phyloP scores from a whole-genome alignment of 164 flowering plant genomes.

The Cinnamomum micranthum region DNA sequence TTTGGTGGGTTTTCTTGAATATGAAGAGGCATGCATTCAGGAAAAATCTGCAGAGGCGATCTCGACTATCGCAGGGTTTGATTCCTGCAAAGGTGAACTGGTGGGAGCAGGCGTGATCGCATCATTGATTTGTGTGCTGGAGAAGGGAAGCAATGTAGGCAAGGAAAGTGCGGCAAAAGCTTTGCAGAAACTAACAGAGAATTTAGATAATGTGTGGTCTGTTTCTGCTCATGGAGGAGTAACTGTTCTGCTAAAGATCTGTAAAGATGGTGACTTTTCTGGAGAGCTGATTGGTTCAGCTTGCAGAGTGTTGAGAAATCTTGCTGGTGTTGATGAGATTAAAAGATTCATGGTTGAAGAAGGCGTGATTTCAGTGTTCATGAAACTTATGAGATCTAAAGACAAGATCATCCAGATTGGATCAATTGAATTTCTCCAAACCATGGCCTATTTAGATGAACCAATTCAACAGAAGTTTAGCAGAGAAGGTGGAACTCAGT shows the following conservation, averaged over 20 bases:
- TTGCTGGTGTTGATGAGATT: constrained; percentile 82
- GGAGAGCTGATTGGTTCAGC: constrained; percentile 42
- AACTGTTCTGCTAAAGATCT: constrained; percentile 57
- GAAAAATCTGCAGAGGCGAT: constrained; percentile 47
- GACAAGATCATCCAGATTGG: constrained; percentile 50
- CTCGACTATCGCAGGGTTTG: constrained; percentile 46
- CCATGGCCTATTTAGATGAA: constrained; percentile 54
- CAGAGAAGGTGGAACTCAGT: constrained; percentile 56
- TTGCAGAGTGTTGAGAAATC: constrained; percentile 72
- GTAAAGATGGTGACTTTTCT: constrained; percentile 25
- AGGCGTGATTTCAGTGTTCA: constrained; percentile 47
- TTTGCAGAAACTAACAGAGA: constrained; percentile 52
- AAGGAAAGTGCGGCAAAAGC: constrained; percentile 26
- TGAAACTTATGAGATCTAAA: constrained; percentile 40
- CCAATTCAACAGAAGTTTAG: constrained; percentile 35
- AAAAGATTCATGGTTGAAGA: constrained; percentile 80
- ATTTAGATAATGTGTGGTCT: constrained; percentile 84
- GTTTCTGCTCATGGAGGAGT: constrained; percentile 94
- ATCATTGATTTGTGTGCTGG: constrained; percentile 68
- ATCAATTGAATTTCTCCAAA: constrained; percentile 61
- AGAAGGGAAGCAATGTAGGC: constrained; percentile 30
- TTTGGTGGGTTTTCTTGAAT: constrained; percentile 52
- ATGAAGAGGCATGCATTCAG: constrained; percentile 41
- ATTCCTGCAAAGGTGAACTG: constrained; percentile 33
- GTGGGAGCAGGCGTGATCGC: constrained; percentile 55